These are phyloP conservation scores for Elaeagnus macrophylla DNA, from an alignment of 306 rosid genomes.

Conservation along the genomic window DNA sequence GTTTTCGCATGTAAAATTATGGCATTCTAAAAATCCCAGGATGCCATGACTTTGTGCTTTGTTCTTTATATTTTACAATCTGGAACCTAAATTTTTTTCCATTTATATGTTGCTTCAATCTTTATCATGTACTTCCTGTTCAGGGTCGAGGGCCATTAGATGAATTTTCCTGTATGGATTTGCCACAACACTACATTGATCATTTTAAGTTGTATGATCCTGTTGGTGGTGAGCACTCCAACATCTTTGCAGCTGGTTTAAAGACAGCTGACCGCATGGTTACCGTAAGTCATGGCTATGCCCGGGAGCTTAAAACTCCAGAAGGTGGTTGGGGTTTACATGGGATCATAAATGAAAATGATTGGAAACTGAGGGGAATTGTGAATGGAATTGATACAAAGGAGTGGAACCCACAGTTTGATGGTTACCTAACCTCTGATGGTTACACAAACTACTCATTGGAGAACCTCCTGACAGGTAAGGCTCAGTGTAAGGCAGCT, in stretches of 20 bases:
- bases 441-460: conserved; percentile 81
- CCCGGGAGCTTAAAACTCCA: conserved; percentile 78
- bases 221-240: conserved; percentile 88
- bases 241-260: conserved; percentile 91
- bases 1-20: no score
- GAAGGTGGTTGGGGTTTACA: conserved; percentile 99
- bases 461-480: conserved; percentile 60
- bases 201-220: conserved; percentile 69
- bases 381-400: conserved; percentile 81
- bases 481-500: conserved; percentile 76
- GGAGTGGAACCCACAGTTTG: conserved; percentile 77
- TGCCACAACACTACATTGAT: conserved; percentile 65
- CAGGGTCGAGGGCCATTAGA: conserved; percentile 92
- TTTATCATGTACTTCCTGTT: conserved; percentile 5
- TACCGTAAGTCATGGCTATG: conserved; percentile 91
- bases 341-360: conserved; percentile 59
- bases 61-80: background rate
- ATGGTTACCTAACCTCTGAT: conserved; percentile 60
- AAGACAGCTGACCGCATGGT: conserved; percentile 78
- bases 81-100: background rate
- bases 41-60: background rate
- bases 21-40: background rate
- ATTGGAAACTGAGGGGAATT: conserved; percentile 86
- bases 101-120: no score
- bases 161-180: conserved; percentile 47